Evolutionary conservation across 495 filamentous ascomycete genomes (phyloP).

Genomic region (Xylaria palmicola): DNA sequence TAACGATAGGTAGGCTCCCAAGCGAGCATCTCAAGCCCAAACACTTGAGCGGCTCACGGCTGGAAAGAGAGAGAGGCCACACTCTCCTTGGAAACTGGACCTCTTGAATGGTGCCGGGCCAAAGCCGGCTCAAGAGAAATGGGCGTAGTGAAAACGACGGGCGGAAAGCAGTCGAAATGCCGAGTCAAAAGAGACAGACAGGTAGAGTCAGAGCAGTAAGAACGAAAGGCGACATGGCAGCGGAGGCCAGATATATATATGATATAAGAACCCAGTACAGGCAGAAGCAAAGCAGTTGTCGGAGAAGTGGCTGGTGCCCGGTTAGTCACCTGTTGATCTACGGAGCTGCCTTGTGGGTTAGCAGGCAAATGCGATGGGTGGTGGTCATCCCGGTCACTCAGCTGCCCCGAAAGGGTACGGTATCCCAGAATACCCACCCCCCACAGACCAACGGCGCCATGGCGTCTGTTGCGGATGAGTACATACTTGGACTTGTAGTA

Average conservation of each 20-base stretch:
- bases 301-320: slow-evolving; percentile 18
- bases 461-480: background rate
- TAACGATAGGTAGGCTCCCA: background rate
- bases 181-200: slow-evolving; percentile 20
- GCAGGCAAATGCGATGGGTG: slow-evolving; percentile 15
- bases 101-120: slow-evolving; percentile 26
- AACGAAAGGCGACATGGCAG: background rate
- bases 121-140: slow-evolving; percentile 27
- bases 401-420: slow-evolving; percentile 12
- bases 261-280: slow-evolving; percentile 10
- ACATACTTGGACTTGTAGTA: too few species aligned
- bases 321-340: slow-evolving; percentile 29
- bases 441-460: slow-evolving; percentile 19
- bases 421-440: slow-evolving; percentile 6
- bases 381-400: slow-evolving; percentile 29
- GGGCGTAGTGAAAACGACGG: slow-evolving; percentile 15
- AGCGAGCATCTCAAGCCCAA: slow-evolving; percentile 1
- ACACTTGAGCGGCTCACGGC: background rate
- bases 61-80: slow-evolving; percentile 10
- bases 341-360: slow-evolving; percentile 31
- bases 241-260: slow-evolving; percentile 25
- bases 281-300: slow-evolving; percentile 19
- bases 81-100: slow-evolving; percentile 13
- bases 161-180: slow-evolving; percentile 18
- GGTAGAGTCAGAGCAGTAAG: slow-evolving; percentile 2